Evolutionary conservation across 2,329 filamentous ascomycete species (phyloP).

Genomic region (Fusarium mundagurra): DNA sequence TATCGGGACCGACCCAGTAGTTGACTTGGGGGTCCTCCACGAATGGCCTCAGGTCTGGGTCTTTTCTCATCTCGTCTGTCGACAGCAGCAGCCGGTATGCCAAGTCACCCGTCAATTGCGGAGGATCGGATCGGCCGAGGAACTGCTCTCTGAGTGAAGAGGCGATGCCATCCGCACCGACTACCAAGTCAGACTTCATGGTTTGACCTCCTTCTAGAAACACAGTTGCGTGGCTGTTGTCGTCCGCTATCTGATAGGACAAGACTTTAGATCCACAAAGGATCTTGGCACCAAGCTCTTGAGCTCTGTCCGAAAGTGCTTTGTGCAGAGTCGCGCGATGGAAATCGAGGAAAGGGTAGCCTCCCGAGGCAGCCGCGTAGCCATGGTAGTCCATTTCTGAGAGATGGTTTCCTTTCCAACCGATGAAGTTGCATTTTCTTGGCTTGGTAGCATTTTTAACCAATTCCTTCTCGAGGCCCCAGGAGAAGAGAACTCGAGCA

Average conservation of each 20-base stretch:
- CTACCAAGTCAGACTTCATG: background rate
- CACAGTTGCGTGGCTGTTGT: background rate
- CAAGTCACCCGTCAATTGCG: conserved; percentile 59
- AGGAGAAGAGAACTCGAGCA: conserved; percentile 34
- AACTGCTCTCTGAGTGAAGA: conserved; percentile 4
- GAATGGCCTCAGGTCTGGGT: conserved; percentile 56
- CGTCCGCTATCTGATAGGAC: background rate
- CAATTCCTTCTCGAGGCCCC: conserved; percentile 36
- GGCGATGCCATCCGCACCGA: background rate
- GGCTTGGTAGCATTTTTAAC: conserved; percentile 34
- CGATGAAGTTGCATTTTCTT: conserved; percentile 40
- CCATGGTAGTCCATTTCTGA: conserved; percentile 39
- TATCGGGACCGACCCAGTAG: conserved; percentile 63
- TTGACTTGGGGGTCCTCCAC: conserved; percentile 59
- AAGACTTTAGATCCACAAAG: background rate
- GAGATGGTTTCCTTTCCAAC: conserved; percentile 41
- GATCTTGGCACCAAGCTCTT: background rate
- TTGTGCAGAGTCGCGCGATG: conserved; percentile 42
- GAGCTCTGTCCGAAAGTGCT: background rate
- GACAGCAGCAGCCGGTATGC: conserved; percentile 64
- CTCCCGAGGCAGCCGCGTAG: conserved; percentile 32
- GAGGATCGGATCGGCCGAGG: background rate
- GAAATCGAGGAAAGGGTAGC: conserved; percentile 56
- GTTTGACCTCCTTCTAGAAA: background rate
- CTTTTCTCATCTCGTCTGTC: conserved; percentile 56